Percentiles rank a stretch among this genome's conserved stretches.
These are phyloP conservation scores for Fusarium temperatum DNA, from an alignment of 2,329 filamentous ascomycete genomes.

Conservation along the genomic window DNA sequence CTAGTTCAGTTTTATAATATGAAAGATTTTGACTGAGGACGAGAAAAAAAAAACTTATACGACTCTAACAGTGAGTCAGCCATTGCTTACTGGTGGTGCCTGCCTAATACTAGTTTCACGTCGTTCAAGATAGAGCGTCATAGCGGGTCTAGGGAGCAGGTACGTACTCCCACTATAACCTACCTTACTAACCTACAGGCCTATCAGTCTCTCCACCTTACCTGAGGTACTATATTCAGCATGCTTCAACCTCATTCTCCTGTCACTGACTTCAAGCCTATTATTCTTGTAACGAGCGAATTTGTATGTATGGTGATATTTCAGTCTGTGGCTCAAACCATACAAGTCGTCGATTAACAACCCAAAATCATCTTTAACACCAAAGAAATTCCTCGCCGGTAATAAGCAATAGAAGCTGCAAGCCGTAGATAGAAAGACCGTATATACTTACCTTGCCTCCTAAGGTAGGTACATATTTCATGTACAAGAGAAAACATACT, in stretches of 20 bases:
- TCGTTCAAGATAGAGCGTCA: background rate
- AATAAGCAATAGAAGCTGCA: background rate
- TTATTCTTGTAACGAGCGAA: background rate
- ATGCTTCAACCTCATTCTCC: background rate
- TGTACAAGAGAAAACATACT: background rate
- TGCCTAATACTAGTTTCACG: background rate
- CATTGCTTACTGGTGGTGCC: background rate
- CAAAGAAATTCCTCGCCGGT: background rate
- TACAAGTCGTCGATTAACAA: background rate
- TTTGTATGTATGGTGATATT: background rate
- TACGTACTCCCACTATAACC: background rate
- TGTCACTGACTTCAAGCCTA: background rate
- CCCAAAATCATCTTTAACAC: background rate
- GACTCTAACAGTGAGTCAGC: background rate
- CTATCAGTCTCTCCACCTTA: background rate
- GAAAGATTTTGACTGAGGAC: background rate
- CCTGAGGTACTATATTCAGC: too few species aligned
- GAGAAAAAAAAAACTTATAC: background rate
- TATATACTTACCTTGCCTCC: too few species aligned
- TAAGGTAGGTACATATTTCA: too few species aligned
- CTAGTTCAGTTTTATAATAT: background rate
- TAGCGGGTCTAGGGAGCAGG: slow-evolving; percentile 14
- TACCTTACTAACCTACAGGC: background rate
- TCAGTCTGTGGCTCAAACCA: background rate
- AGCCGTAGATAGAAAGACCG: background rate